Base-by-base conservation (phyloP, 768 basidiomycete species). In the Saitozyma podzolica region DNA sequence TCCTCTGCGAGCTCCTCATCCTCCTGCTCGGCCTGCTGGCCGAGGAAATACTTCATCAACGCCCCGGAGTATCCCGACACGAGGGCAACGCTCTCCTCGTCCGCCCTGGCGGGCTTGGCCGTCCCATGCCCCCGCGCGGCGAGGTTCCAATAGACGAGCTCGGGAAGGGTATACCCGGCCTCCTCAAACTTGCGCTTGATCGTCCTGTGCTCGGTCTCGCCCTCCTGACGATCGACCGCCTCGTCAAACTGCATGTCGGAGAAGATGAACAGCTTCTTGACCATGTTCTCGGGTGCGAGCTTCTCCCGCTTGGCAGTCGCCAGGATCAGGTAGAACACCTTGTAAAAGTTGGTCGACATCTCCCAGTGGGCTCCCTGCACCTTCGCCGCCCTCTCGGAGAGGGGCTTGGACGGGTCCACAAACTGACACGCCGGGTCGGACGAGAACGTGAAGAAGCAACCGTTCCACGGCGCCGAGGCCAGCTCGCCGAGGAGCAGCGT, bases 201-300 rank as follows among this genome's bases (percentile, higher is more conserved):
- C 19, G 74, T 75, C 41, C 87, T 83, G 67, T 89, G 84, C 51
- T 85, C 88, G 45, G 88, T 90, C 68, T 84, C 82, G 86, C 87
- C 59, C 16, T 63, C 61, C 19, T 17, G 14, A 6, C 54, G 56
- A 8, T 52, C 58, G 8, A 51, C 58, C 40, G 77, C 72, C n/a
- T 63, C 55, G 70, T 89, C 87, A 65, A 90, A 90, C 78, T 89
- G 88, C 89, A 90, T 89, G 72, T 90, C 88, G 3, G 85, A 85
- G 74, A 91, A 90, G 49, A 90, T 82, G 72, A 90, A 89, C 0
- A 90, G 78, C 6, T 87, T 84, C 80, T 88, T 86, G 80, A 90
- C 84, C 88, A 90, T 89, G 52, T 89, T 84, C 56, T 87, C 87
- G 59, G 82, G 83, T 55, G 81, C 80, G n/a, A 91, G 78, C 0